Percentiles rank a stretch among this genome's conserved stretches.
These are phyloP conservation scores for Fusarium penzigii DNA, from an alignment of 2,329 filamentous ascomycete genomes.

Conservation along the genomic window DNA sequence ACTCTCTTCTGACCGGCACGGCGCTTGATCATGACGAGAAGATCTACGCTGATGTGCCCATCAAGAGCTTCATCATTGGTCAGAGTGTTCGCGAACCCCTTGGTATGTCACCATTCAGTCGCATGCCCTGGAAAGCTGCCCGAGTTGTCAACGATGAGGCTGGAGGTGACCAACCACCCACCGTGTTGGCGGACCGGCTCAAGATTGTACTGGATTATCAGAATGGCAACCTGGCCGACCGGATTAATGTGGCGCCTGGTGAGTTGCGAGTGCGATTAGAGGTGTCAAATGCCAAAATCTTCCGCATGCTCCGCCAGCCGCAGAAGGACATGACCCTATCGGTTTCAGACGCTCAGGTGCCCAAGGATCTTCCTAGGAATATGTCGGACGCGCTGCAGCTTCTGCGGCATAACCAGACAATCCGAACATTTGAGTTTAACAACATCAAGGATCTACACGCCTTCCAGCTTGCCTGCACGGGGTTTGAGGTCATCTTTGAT, in stretches of 20 bases:
- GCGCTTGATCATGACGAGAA: conserved; percentile 67
- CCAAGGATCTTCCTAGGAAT: conserved; percentile 62
- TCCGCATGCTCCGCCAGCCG: conserved; percentile 69
- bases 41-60: conserved; percentile 67
- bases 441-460: conserved; percentile 69
- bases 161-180: conserved; percentile 59
- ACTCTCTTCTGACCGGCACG: conserved; percentile 73
- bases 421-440: conserved; percentile 72
- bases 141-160: conserved; percentile 73
- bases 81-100: conserved; percentile 53
- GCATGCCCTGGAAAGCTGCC: conserved; percentile 64
- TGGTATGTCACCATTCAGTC: conserved; percentile 50
- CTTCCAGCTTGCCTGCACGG: conserved; percentile 79
- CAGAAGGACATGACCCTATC: conserved; percentile 79
- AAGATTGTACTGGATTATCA: conserved; percentile 75
- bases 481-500: conserved; percentile 75
- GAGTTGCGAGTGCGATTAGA: conserved; percentile 69
- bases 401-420: conserved; percentile 59
- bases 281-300: conserved; percentile 58
- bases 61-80: conserved; percentile 65
- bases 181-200: conserved; percentile 74
- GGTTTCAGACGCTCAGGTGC: conserved; percentile 66
- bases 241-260: conserved; percentile 78
- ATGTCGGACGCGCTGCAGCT: conserved; percentile 65
- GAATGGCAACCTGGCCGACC: conserved; percentile 77